Percentiles rank a stretch among this genome's conserved stretches.
phyloP scores from a whole-genome alignment of 2,329 filamentous ascomycete species.

The Ceratocystis lukuohia region DNA sequence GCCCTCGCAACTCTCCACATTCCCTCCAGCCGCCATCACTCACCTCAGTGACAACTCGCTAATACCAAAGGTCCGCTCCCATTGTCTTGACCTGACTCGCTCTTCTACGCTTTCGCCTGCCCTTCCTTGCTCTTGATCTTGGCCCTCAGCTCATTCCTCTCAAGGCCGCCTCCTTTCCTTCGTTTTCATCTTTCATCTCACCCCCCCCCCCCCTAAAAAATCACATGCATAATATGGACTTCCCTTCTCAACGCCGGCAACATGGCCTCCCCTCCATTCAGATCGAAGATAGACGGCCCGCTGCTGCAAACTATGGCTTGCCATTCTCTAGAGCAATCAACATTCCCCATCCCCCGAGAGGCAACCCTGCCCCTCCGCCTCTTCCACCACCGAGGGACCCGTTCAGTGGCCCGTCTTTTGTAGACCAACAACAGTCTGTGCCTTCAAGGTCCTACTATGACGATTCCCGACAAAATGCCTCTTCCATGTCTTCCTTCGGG shows the following conservation, averaged over 20 bases:
- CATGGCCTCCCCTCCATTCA: slow-evolving; percentile 19
- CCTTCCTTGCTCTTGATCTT: background rate
- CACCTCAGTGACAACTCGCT: background rate
- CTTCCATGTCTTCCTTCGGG: slow-evolving; percentile 17
- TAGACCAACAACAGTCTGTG: slow-evolving; percentile 7
- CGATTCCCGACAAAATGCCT: slow-evolving; percentile 6
- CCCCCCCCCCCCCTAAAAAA: background rate
- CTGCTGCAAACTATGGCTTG: slow-evolving; percentile 9
- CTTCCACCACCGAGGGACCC: slow-evolving; percentile 20
- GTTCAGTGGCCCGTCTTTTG: slow-evolving; percentile 7
- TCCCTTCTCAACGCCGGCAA: slow-evolving; percentile 15
- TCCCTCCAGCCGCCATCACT: background rate
- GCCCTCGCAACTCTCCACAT: too few species aligned
- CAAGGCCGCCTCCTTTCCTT: background rate
- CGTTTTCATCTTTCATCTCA: background rate
- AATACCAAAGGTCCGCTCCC: background rate
- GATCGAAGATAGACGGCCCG: slow-evolving; percentile 16
- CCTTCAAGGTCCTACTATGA: slow-evolving; percentile 8
- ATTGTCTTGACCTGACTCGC: background rate
- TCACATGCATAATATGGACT: slow-evolving; percentile 14
- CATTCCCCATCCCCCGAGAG: slow-evolving; percentile 17
- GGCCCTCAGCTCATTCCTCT: background rate
- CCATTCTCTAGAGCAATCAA: slow-evolving; percentile 18
- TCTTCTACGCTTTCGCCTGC: background rate
- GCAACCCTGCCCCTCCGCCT: slow-evolving; percentile 18